Percentiles rank a stretch among this genome's conserved stretches.
These are phyloP conservation scores for Kickxella alabastrina DNA, from an alignment of 192 early-diverging fungal species.

Conservation along the genomic window DNA sequence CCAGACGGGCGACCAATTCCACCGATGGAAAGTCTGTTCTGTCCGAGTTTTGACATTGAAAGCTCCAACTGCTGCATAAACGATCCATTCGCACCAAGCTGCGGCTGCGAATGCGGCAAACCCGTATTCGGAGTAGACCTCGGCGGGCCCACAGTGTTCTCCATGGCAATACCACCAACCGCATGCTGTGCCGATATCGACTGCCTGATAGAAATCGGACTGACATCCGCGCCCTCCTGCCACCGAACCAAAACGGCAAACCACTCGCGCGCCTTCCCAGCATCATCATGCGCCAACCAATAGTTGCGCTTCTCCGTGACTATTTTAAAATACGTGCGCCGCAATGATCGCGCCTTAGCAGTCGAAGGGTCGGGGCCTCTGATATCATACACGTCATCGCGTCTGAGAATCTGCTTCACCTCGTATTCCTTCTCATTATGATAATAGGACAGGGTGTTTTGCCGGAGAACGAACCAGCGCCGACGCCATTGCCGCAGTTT, in stretches of 20 bases:
- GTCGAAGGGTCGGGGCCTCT: constrained; percentile 45
- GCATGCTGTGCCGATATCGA: constrained; percentile 20
- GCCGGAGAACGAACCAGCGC: constrained; percentile 53
- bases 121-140: too few species aligned
- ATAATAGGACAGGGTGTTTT: constrained; percentile 51
- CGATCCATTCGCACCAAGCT: neutral
- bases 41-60: too few species aligned
- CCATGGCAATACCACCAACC: too few species aligned
- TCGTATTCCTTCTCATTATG: constrained; percentile 43
- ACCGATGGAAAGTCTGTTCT: neutral
- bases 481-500: constrained; percentile 51
- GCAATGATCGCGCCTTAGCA: constrained; percentile 42
- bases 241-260: constrained; percentile 33
- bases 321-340: constrained; percentile 43
- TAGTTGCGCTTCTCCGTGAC: constrained; percentile 45
- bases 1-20: too few species aligned
- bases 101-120: neutral
- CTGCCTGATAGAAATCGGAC: constrained; percentile 12
- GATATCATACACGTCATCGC: constrained; percentile 33
- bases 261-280: constrained; percentile 28
- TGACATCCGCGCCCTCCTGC: constrained; percentile 8
- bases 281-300: constrained; percentile 49
- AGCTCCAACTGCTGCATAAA: neutral
- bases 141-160: too few species aligned
- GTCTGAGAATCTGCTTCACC: constrained; percentile 47